Conservation (phyloP, 768 basidiomycete genomes). For the Auricularia sp. region DNA sequence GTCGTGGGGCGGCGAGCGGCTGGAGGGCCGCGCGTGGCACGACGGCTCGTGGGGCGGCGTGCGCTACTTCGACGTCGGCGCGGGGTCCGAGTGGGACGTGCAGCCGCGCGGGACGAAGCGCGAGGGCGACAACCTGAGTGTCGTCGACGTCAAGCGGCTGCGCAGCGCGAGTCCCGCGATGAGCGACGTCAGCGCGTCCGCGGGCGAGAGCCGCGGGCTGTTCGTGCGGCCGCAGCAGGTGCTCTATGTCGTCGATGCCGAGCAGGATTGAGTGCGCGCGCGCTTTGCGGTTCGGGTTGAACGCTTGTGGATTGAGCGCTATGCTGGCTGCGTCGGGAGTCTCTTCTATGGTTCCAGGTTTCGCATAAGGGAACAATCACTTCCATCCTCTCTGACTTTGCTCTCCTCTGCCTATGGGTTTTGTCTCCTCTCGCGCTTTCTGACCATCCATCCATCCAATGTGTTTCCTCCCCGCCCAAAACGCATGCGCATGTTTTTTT, state of each 20-base stretch:
- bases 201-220: conserved; percentile 55
- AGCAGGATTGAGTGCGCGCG: neutral
- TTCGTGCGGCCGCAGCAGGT: conserved; percentile 84
- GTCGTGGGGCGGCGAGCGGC: conserved; percentile 38
- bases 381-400: too few relatives aligned
- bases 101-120: conserved; percentile 29
- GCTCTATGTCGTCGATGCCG: conserved; percentile 74
- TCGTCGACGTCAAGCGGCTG: conserved; percentile 45
- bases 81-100: conserved; percentile 39
- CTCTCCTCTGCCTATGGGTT: too few relatives aligned
- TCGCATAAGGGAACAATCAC: too few relatives aligned
- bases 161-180: conserved; percentile 57
- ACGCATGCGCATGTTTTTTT: too few relatives aligned
- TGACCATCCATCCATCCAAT: too few relatives aligned
- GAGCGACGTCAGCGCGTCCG: conserved; percentile 38
- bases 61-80: conserved; percentile 71
- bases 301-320: neutral
- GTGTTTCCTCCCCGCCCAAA: too few relatives aligned
- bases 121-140: conserved; percentile 46
- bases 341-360: too few relatives aligned
- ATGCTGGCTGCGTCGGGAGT: too few relatives aligned
- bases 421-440: too few relatives aligned
- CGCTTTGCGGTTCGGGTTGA: neutral
- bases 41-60: conserved; percentile 77
- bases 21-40: conserved; percentile 69